Evolutionary conservation across 208 protist species (phyloP).

Genomic region (Leishmania braziliensis): DNA sequence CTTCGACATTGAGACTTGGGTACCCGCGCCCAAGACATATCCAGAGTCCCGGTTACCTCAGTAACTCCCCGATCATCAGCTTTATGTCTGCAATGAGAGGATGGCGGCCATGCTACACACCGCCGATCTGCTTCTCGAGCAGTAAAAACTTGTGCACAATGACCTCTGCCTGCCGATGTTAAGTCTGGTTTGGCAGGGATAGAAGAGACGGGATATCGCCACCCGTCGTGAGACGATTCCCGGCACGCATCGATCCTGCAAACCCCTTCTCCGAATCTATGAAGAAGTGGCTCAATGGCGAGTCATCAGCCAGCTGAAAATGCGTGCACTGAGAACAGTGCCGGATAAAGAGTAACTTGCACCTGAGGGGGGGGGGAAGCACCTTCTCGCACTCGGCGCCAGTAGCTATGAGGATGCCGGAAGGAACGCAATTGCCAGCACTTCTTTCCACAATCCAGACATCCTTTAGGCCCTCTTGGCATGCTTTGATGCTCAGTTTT

Average conservation of each 20-base stretch:
- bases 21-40: slow-evolving; percentile 31
- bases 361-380: slow-evolving; percentile 15
- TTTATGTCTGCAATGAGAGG: slow-evolving; percentile 38
- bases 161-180: slow-evolving; percentile 18
- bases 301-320: slow-evolving; percentile 23
- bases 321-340: slow-evolving; percentile 25
- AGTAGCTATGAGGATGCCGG: slow-evolving; percentile 19
- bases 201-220: slow-evolving; percentile 7
- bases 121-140: slow-evolving; percentile 22
- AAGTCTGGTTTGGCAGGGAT: slow-evolving; percentile 20
- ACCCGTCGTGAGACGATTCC: slow-evolving; percentile 15
- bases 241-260: slow-evolving; percentile 13
- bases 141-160: slow-evolving; percentile 21
- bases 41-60: slow-evolving; percentile 22
- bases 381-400: slow-evolving; percentile 20
- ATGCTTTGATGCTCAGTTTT: slow-evolving; percentile 14
- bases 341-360: slow-evolving; percentile 24
- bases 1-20: slow-evolving; percentile 25
- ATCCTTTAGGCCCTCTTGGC: not conserved
- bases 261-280: slow-evolving; percentile 18
- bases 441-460: slow-evolving; percentile 17
- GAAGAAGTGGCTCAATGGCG: slow-evolving; percentile 10
- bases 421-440: not conserved
- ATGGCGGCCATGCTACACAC: slow-evolving; percentile 32
- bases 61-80: slow-evolving; percentile 35